A percentile compares a stretch with the other conserved stretches of the same genome.
These are phyloP conservation scores for Hyphopichia buzzinii DNA, from an alignment of 1,139 yeast species.

Conservation along the genomic window DNA sequence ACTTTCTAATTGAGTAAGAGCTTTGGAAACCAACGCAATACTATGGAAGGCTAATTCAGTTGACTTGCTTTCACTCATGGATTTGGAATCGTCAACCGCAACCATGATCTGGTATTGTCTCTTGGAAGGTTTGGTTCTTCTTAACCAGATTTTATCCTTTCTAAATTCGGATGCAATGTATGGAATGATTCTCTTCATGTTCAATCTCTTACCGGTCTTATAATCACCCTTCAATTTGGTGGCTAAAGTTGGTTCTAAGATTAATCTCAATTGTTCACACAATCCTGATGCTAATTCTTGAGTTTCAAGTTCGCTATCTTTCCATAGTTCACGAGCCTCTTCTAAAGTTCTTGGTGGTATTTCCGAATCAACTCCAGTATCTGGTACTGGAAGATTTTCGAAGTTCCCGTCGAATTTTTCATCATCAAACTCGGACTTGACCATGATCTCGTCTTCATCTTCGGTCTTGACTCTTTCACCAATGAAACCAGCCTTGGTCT, in stretches of 20 bases:
- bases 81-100: conserved; percentile 95
- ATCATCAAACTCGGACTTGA: conserved; percentile 27
- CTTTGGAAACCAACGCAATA: conserved; percentile 90
- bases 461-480: conserved; percentile 43
- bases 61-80: conserved; percentile 92
- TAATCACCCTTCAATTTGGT: conserved; percentile 94
- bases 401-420: conserved; percentile 27
- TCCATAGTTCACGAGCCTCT: conserved; percentile 79
- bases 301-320: conserved; percentile 74
- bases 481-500: conserved; percentile 51
- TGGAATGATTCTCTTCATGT: conserved; percentile 96
- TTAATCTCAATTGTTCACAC: conserved; percentile 89
- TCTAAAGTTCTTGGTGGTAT: conserved; percentile 53
- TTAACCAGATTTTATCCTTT: conserved; percentile 97
- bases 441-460: conserved; percentile 23
- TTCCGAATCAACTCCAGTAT: conserved; percentile 13
- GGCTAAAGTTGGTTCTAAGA: conserved; percentile 92
- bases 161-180: conserved; percentile 97
- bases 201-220: conserved; percentile 93
- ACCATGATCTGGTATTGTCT: conserved; percentile 97
- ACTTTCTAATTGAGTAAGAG: conserved; percentile 89
- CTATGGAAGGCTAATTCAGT: conserved; percentile 92
- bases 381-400: conserved; percentile 19
- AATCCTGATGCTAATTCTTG: conserved; percentile 84
- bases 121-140: conserved; percentile 96